Base-by-base conservation (phyloP, 257 asterid species). In the Craterostigma plantagineum region DNA sequence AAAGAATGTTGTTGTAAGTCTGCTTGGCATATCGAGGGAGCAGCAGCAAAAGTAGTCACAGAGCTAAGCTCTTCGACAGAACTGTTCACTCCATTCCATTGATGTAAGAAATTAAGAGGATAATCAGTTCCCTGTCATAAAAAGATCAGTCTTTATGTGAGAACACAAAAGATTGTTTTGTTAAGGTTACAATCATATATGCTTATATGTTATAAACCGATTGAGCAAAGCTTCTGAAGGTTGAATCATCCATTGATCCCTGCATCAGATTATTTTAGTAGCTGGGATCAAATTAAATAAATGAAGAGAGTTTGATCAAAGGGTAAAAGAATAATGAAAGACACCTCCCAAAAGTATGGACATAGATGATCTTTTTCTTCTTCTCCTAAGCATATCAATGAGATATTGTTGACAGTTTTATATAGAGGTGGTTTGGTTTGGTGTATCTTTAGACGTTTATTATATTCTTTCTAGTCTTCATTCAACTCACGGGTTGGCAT, bases 111-210 rank as follows among this genome's bases (percentile, higher is more conserved):
- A n/a, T n/a, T n/a, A 7, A 72, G 52, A 51, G 71, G 63, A 56
- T 77, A 67, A 34, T 68, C 84, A 64, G 69, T 61, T 57, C 70
- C 91, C 93, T 81, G 50, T 8, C 40, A 42, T 14, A 42, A 6
- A 14, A 42, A 42, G 11, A 42, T 7, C n/a, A 7, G n/a, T n/a
- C 45, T 63, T 76, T 68, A 23, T 23, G 30, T 23, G n/a, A n/a
- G n/a, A n/a, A n/a, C n/a, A n/a, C n/a, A n/a, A n/a, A 42, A n/a
- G n/a, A n/a, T n/a, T n/a, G n/a, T n/a, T n/a, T n/a, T n/a, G n/a
- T n/a, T n/a, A n/a, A 23, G 30, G 30, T 23, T 23, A 23, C 6
- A 6, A 23, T 2, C 6, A 23, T 23, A 23, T 23, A 23, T 23
- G 6, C 6, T 2, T 23, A 23, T 23, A 23, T 23, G 6, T 23